phyloP scores from a whole-genome alignment of 495 filamentous ascomycete genomes.

The Talaromyces borbonicus region DNA sequence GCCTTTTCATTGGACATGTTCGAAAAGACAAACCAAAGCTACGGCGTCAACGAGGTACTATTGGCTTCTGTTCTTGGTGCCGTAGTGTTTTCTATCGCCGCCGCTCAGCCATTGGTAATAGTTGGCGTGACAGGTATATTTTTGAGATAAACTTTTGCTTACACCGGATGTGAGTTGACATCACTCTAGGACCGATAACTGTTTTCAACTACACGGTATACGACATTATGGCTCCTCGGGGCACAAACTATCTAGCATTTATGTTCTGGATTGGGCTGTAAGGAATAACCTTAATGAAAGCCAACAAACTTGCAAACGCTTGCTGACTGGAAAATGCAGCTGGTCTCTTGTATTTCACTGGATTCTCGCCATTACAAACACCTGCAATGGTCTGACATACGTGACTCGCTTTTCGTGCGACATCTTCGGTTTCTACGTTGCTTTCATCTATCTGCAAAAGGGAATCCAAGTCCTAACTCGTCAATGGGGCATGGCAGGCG shows the following conservation, averaged over 20 bases:
- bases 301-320: not conserved
- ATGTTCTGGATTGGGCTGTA: conserved; percentile 79
- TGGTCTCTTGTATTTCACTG: conserved; percentile 79
- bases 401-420: conserved; percentile 81
- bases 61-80: conserved; percentile 68
- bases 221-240: conserved; percentile 62
- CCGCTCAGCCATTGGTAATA: conserved; percentile 75
- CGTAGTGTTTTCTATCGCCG: conserved; percentile 64
- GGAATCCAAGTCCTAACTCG: conserved; percentile 69
- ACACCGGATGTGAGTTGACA: not conserved
- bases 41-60: conserved; percentile 78
- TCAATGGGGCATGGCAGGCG: conserved; percentile 42
- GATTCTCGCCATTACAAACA: conserved; percentile 67
- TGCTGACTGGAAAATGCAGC: conserved; percentile 20
- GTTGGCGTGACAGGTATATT: conserved; percentile 73
- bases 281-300: conserved; percentile 12
- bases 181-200: conserved; percentile 58
- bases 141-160: not conserved
- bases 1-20: conserved; percentile 85
- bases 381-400: conserved; percentile 69
- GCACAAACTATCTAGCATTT: conserved; percentile 66
- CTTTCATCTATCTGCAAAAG: conserved; percentile 78
- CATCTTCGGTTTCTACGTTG: conserved; percentile 83
- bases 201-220: conserved; percentile 86
- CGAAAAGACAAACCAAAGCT: conserved; percentile 66